Evolutionary conservation across 148 eudicot species (phyloP), one percentile per base, ranked within the genome.

Genomic region (Polygonum aviculare): DNA sequence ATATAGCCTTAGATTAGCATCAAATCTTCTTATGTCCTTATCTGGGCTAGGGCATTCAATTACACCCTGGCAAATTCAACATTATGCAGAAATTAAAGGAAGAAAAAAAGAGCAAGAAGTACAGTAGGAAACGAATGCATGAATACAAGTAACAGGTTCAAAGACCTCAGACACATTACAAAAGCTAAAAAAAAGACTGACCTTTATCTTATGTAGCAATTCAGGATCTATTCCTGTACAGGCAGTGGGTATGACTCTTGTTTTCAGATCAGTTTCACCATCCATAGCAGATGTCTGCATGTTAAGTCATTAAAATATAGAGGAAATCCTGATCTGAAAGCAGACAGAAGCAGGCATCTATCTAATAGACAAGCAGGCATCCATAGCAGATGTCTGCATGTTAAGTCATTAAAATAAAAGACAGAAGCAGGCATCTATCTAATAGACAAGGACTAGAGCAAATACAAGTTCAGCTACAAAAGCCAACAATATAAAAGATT

Each of bases 241-340:
- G 77, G 97, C 90, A 80, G 93, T 65, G 55, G 99, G 94, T 83
- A 92, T 83, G 69, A 87, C 81, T 82, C 99, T 84, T 79, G 94
- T 92, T 87, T 92, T 95, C 77, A 95, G 85, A 85, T 95, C 99
- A 59, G 96, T 95, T 84, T 95, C 99, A 69, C 99, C 99, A 84
- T 95, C 99, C 80, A 95, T 72, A 51, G 99, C 99, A 84, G 99
- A 36, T 60, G 99, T 95, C 99, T 95, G 87, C 81, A 86, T 73
- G 73, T 57, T 60, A 78, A 10, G 45, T 69, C 73, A 70, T 73
- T 57, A 73, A 40, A 39, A 39, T 41, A 72, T 21, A n/a, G n/a
- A n/a, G n/a, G n/a, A n/a, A n/a, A n/a, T n/a, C n/a, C n/a, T n/a
- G n/a, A n/a, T n/a, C n/a, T n/a, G n/a, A n/a, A n/a, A n/a, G n/a